A percentile compares a stretch with the other conserved stretches of the same genome.
Evolutionary conservation across 1,139 yeast species (phyloP).

Genomic region (Pichia cactophila): DNA sequence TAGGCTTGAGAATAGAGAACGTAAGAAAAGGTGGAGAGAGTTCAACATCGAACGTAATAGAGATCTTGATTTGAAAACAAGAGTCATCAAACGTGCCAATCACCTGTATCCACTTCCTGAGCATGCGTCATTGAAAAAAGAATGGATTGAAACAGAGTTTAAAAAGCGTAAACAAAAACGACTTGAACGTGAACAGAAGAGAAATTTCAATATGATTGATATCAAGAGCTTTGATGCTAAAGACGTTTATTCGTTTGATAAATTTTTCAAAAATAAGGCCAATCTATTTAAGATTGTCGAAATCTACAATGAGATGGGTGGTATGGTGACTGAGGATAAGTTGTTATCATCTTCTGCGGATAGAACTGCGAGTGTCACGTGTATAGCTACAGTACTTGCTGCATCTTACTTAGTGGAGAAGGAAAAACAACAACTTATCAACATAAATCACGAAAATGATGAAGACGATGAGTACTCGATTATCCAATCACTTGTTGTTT

Average conservation of each 20-base stretch:
- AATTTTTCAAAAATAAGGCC: conserved; percentile 11
- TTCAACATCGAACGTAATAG: conserved; percentile 74
- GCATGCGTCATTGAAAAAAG: conserved; percentile 45
- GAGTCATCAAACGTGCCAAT: conserved; percentile 69
- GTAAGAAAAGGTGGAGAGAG: conserved; percentile 90
- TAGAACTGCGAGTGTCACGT: conserved; percentile 31
- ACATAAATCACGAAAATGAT: conserved; percentile 18
- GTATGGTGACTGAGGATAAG: conserved; percentile 12
- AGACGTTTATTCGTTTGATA: conserved; percentile 13
- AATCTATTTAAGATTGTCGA: conserved; percentile 11
- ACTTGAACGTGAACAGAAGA: conserved; percentile 32
- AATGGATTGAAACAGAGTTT: conserved; percentile 76
- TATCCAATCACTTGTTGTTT: conserved; percentile 19
- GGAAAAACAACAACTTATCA: background rate
- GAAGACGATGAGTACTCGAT: conserved; percentile 16
- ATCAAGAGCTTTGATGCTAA: conserved; percentile 7
- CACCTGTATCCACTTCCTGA: conserved; percentile 56
- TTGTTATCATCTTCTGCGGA: conserved; percentile 7
- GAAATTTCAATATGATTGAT: conserved; percentile 20
- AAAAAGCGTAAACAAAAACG: conserved; percentile 56
- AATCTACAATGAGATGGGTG: conserved; percentile 19
- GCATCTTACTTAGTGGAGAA: conserved; percentile 26
- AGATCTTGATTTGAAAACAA: conserved; percentile 75
- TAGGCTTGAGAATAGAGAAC: conserved; percentile 66
- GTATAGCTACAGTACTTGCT: conserved; percentile 37